These are phyloP conservation scores for Pseudomonodictys pantanalensis DNA, from an alignment of 495 filamentous ascomycete species.

Conservation along the genomic window DNA sequence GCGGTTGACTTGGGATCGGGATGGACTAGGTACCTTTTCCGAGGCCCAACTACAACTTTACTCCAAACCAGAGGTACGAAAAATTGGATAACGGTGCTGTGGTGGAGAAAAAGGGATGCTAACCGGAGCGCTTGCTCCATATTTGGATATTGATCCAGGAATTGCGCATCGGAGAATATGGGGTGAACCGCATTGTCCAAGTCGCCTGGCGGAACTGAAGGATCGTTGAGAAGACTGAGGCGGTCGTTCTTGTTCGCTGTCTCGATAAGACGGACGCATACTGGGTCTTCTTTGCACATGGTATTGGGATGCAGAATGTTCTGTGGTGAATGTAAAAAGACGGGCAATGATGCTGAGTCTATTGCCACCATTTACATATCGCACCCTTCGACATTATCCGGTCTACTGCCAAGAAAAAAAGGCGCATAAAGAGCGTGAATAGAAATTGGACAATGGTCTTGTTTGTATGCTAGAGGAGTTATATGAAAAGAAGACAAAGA, in stretches of 20 bases:
- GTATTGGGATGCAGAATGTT: neutral
- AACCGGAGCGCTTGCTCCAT: conserved; percentile 23
- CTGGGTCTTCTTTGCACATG: conserved; percentile 1
- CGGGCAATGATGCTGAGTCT: no score
- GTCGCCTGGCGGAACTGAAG: conserved; percentile 5
- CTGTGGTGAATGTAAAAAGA: neutral
- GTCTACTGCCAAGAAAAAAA: neutral
- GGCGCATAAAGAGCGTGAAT: neutral
- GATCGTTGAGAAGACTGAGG: conserved; percentile 21
- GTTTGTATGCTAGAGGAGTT: neutral
- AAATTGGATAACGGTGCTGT: conserved; percentile 21
- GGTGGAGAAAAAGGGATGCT: conserved; percentile 27
- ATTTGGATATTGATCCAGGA: neutral
- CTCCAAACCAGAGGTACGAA: conserved; percentile 19
- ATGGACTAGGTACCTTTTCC: no score
- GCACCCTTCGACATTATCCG: no score
- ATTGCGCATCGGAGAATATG: conserved; percentile 15
- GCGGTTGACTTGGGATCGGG: neutral
- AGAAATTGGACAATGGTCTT: conserved; percentile 1
- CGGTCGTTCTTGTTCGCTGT: conserved; percentile 21
- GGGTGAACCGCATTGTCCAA: conserved; percentile 26
- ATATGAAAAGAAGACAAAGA: neutral
- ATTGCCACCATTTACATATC: no score
- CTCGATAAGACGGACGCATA: conserved; percentile 6
- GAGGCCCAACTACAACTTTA: no score